phyloP scores from a whole-genome alignment of 2,329 filamentous ascomycete species.

The Lanzia echinophila region DNA sequence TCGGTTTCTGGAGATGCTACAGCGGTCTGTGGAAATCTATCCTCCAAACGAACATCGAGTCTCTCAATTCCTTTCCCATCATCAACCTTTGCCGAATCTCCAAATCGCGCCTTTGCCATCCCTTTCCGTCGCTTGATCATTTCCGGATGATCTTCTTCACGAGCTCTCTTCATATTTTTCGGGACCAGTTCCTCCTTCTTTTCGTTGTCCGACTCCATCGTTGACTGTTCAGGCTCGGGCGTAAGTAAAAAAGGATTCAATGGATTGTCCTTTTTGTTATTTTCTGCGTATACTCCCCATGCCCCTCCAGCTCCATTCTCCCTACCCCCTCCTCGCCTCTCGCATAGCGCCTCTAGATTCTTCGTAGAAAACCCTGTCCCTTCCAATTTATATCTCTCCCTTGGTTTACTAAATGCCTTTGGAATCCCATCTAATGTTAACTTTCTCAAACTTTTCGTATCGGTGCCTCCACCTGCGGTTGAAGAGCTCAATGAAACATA shows the following conservation, averaged over 20 bases:
- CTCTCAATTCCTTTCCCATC: constrained; percentile 58
- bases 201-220: constrained; percentile 14
- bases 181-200: constrained; percentile 15
- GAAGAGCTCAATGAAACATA: constrained; percentile 64
- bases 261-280: constrained; percentile 41
- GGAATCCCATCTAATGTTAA: constrained; percentile 74
- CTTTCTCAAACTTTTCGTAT: constrained; percentile 58
- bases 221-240: constrained; percentile 19
- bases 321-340: constrained; percentile 61
- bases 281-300: constrained; percentile 71
- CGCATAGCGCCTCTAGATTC: constrained; percentile 63
- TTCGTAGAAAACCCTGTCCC: constrained; percentile 62
- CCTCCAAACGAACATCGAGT: constrained; percentile 53
- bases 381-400: constrained; percentile 63
- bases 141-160: constrained; percentile 27
- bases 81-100: constrained; percentile 46
- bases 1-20: constrained; percentile 19
- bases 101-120: constrained; percentile 65
- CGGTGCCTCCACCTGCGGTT: constrained; percentile 34
- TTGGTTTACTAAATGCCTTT: constrained; percentile 70
- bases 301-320: constrained; percentile 68
- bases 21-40: constrained; percentile 42
- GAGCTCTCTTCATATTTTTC: constrained; percentile 24
- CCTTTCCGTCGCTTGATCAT: constrained; percentile 52
- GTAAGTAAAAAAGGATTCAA: constrained; percentile 39